Percentiles rank a stretch among this genome's conserved stretches.
Conservation (phyloP, 23 red algal genomes). For the Cyanidiococcus yangmingshanensis region DNA sequence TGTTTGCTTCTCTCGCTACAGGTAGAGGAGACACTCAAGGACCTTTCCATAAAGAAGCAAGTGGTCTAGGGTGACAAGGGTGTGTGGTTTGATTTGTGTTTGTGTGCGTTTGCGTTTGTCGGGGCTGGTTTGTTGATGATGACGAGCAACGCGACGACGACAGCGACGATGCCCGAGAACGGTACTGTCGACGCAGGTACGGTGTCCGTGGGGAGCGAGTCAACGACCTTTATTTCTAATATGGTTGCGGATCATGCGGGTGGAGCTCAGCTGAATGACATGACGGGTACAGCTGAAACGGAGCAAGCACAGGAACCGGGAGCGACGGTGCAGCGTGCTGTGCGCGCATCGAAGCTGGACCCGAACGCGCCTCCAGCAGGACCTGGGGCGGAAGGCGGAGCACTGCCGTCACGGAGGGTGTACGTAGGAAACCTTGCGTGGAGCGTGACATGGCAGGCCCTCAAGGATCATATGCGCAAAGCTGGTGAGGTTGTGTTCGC, state of each 20-base stretch:
- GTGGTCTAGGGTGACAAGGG: too few relatives aligned
- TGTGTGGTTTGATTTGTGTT: too few relatives aligned
- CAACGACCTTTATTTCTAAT: too few relatives aligned
- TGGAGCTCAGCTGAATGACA: too few relatives aligned
- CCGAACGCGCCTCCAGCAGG: conserved; percentile 9
- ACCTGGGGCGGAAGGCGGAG: background rate
- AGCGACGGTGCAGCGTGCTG: background rate
- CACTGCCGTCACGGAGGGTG: conserved; percentile 34
- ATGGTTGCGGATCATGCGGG: too few relatives aligned
- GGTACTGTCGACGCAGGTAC: background rate
- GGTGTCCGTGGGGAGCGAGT: background rate
- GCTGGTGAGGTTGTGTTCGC: conserved; percentile 79
- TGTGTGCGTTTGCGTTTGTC: background rate
- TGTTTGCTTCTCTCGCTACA: too few relatives aligned
- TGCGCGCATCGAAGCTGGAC: background rate
- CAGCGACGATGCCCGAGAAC: background rate
- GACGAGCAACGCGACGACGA: background rate
- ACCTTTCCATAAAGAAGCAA: too few relatives aligned
- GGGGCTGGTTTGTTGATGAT: background rate
- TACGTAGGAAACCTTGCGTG: conserved; percentile 96
- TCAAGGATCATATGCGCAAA: conserved; percentile 96
- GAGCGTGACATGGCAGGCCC: conserved; percentile 74
- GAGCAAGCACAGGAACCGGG: too few relatives aligned
- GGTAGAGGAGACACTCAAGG: too few relatives aligned
- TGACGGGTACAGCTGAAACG: too few relatives aligned